Evolutionary conservation across 2,329 filamentous ascomycete species (phyloP), one percentile per base, ranked within the genome.

Genomic region (Cladophialophora bantiana): DNA sequence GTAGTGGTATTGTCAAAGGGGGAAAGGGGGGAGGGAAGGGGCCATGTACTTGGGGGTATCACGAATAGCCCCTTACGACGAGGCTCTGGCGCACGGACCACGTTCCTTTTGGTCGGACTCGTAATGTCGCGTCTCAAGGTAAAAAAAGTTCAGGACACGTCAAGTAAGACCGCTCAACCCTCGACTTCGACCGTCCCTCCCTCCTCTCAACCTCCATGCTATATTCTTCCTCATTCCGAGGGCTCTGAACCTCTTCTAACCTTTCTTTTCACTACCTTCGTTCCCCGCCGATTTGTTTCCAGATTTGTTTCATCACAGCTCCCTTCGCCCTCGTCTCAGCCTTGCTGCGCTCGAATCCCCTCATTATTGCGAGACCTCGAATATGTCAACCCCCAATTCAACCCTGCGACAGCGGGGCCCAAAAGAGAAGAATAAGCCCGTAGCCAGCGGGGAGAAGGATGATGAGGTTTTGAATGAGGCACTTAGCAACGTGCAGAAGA

Each of bases 401-500:
- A 68, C 66, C 54, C 64, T 74, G 20, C 70, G 72, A 38, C 72
- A 74, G 58, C 59, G 72, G 59, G 66, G 62, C 32, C 66, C 64
- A 1, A 72, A 72, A 54, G 68, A 74, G 32, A 71, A 73, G 64
- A 62, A 53, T n/a, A 72, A 70, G 50, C 61, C 61, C 32, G 62
- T 70, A 36, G 48, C 61, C 35, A 73, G 71, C 66, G 71, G 67
- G 20, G 66, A 71, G 35, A 59, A 70, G 45, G 65, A 72, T 18
- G 59, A 69, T 57, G 45, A 38, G 42, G 57, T 56, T 31, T 38
- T 70, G 18, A 54, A 67, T 13, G 61, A 66, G 7, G 57, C 62
- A 6, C 58, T 67, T 18, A 40, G 61, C 13, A 63, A 67, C 7
- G 42, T 60, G 35, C 65, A 70, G 75, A 77, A 78, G 59, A 69